Evolutionary conservation across 106 monocot species (phyloP).

Genomic region (Dendrobium catenatum): DNA sequence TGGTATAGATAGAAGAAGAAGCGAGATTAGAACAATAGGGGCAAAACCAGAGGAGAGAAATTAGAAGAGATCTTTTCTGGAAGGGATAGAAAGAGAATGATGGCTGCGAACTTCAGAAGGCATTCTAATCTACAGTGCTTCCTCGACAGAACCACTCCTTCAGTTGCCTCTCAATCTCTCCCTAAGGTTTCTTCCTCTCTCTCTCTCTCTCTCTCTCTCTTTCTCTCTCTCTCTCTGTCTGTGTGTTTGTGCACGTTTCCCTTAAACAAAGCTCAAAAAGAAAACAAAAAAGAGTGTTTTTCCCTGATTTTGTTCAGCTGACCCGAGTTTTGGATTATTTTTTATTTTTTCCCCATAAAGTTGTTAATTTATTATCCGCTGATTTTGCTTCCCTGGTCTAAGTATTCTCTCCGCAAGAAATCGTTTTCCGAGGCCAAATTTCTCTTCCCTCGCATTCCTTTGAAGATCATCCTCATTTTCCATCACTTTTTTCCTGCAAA

Average conservation of each 20-base stretch:
- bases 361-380: not conserved
- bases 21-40: not conserved
- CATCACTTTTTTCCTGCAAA: not conserved
- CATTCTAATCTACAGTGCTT: slow-evolving; percentile 48
- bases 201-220: slow-evolving; percentile 3
- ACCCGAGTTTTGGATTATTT: too few species aligned
- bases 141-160: slow-evolving; percentile 43
- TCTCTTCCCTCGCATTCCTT: not conserved
- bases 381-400: not conserved
- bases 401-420: not conserved
- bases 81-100: not conserved
- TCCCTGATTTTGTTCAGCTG: not conserved
- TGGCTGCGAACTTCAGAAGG: slow-evolving; percentile 15
- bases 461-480: not conserved
- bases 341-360: not conserved
- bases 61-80: not conserved
- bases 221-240: not conserved
- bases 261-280: not conserved
- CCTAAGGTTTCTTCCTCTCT: slow-evolving; percentile 27
- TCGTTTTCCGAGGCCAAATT: not conserved
- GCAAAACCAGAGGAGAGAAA: not conserved
- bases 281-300: not conserved
- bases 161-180: slow-evolving; percentile 31
- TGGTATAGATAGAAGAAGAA: not conserved
- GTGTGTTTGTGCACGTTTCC: not conserved